Evolutionary conservation across 345 rosid genomes (phyloP).

Genomic region (Camelina sativa): DNA sequence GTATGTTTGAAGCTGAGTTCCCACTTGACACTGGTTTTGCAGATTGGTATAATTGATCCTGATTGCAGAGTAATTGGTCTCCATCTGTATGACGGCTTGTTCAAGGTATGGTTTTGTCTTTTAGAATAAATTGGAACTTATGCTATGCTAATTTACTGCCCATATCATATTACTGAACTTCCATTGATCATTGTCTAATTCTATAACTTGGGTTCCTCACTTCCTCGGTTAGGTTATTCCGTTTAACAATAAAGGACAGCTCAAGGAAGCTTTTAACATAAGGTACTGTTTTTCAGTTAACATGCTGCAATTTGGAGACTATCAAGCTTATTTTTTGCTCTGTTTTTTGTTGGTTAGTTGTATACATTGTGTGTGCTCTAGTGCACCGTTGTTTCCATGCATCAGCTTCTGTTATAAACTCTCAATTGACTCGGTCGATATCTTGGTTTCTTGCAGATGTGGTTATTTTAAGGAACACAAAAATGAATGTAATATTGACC

Average conservation of each 20-base stretch:
- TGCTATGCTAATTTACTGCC: slow-evolving; percentile 14
- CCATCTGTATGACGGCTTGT: slow-evolving; percentile 94
- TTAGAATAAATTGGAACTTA: slow-evolving; percentile 9
- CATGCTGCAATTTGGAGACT: slow-evolving; percentile 5
- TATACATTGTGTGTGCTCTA: slow-evolving; percentile 8
- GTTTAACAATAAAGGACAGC: slow-evolving; percentile 91
- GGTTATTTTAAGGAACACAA: slow-evolving; percentile 11
- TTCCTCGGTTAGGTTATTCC: slow-evolving; percentile 73
- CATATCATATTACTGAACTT: slow-evolving; percentile 14
- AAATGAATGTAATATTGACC: neutral
- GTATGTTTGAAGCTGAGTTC: slow-evolving; percentile 11
- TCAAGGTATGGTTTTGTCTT: slow-evolving; percentile 63
- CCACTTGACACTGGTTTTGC: slow-evolving; percentile 19
- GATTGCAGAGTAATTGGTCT: slow-evolving; percentile 95
- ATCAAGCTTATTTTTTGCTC: neutral
- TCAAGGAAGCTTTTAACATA: slow-evolving; percentile 92
- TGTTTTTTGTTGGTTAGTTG: neutral
- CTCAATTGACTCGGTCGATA: neutral
- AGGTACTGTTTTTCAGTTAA: slow-evolving; percentile 50
- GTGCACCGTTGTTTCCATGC: slow-evolving; percentile 7
- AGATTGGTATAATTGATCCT: slow-evolving; percentile 98
- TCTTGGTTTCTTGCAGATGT: slow-evolving; percentile 1
- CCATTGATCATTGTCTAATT: neutral
- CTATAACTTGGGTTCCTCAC: slow-evolving; percentile 15
- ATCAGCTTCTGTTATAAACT: neutral